These are phyloP conservation scores for Bretschneidera sinensis DNA, from an alignment of 345 rosid species.

Conservation along the genomic window DNA sequence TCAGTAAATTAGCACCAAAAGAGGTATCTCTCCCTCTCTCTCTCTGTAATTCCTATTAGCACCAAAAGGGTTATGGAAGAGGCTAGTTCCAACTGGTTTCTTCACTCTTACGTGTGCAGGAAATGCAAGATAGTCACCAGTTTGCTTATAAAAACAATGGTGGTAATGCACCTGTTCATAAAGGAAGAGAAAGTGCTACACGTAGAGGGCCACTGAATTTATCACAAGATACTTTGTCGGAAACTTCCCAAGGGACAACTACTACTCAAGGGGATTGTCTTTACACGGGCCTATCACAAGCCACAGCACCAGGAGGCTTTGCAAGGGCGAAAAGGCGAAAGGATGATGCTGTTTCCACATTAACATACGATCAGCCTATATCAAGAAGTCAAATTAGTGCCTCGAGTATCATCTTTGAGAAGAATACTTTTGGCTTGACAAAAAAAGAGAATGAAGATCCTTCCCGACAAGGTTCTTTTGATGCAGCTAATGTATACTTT, in stretches of 20 bases:
- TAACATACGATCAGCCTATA: slow-evolving; percentile 40
- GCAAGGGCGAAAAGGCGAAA: slow-evolving; percentile 48
- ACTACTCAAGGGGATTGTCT: slow-evolving; percentile 33
- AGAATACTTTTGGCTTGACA: slow-evolving; percentile 24
- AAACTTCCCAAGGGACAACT: slow-evolving; percentile 23
- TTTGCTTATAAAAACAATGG: slow-evolving; percentile 13
- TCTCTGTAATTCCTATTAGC: no score
- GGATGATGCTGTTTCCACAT: slow-evolving; percentile 42
- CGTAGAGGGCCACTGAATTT: slow-evolving; percentile 18
- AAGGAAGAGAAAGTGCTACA: slow-evolving; percentile 13
- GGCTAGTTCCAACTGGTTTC: slow-evolving; percentile 1
- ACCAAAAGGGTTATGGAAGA: not conserved
- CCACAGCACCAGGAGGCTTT: slow-evolving; percentile 45
- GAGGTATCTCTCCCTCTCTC: slow-evolving; percentile 29
- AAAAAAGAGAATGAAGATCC: slow-evolving; percentile 16
- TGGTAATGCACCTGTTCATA: not conserved
- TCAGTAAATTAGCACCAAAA: slow-evolving; percentile 24
- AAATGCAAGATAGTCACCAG: slow-evolving; percentile 23
- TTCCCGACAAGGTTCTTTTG: slow-evolving; percentile 23
- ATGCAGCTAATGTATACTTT: slow-evolving; percentile 25
- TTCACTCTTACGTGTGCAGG: slow-evolving; percentile 28
- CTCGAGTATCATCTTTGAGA: slow-evolving; percentile 41
- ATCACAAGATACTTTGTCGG: slow-evolving; percentile 28
- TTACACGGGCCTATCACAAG: slow-evolving; percentile 34
- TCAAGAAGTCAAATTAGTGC: slow-evolving; percentile 42